A percentile compares a stretch with the other conserved stretches of the same genome.
These are phyloP conservation scores for Triticum aestivum DNA, from an alignment of 176 grass and related monocot genomes.

Conservation along the genomic window DNA sequence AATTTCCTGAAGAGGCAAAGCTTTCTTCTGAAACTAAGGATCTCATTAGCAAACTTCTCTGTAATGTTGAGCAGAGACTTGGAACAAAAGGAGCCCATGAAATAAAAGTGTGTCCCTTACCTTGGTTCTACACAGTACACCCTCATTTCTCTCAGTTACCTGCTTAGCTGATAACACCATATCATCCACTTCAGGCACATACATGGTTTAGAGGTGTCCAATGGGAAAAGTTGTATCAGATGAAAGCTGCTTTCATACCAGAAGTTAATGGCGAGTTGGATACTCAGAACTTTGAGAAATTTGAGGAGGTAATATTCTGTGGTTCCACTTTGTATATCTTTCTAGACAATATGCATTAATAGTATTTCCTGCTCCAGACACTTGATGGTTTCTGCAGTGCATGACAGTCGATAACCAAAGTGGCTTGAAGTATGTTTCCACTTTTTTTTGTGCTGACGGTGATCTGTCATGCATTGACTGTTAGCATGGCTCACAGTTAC, in stretches of 20 bases:
- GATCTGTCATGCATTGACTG: background rate
- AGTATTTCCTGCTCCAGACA: conserved; percentile 11
- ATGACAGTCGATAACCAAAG: background rate
- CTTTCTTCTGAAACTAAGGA: conserved; percentile 89
- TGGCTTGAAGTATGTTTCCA: background rate
- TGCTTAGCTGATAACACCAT: conserved; percentile 26
- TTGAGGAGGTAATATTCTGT: conserved; percentile 65
- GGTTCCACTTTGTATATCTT: conserved; percentile 13
- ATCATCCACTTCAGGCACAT: conserved; percentile 57
- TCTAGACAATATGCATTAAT: conserved; percentile 4
- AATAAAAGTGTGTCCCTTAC: conserved; percentile 63
- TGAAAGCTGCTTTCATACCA: conserved; percentile 98
- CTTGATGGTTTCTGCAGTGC: background rate
- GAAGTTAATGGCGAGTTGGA: conserved; percentile 79
- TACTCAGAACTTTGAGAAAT: conserved; percentile 97
- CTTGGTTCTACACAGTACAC: conserved; percentile 1
- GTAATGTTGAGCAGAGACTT: conserved; percentile 90
- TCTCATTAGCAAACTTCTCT: conserved; percentile 90
- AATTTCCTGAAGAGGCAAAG: conserved; percentile 97
- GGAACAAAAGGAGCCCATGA: conserved; percentile 94
- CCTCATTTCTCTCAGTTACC: background rate
- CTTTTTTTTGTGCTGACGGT: background rate
- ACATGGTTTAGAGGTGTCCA: conserved; percentile 84
- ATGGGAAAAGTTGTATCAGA: conserved; percentile 87
- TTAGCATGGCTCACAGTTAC: background rate